Conservation (phyloP, 2,329 filamentous ascomycete species). For the Colletotrichum tanaceti region DNA sequence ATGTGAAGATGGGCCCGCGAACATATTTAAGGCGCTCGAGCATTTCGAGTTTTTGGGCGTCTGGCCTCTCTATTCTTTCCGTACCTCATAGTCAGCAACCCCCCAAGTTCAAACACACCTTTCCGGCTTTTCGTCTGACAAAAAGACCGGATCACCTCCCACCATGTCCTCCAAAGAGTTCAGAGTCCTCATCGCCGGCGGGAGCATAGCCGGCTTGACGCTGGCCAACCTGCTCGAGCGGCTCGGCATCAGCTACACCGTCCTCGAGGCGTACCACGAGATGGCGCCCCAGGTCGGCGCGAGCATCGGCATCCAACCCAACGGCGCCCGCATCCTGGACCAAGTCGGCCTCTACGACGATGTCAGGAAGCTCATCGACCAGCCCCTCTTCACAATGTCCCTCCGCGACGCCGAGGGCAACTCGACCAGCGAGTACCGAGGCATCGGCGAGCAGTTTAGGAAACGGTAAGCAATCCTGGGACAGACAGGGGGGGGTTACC, state of each 20-base stretch:
- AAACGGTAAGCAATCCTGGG: constrained; percentile 12
- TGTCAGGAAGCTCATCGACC: constrained; percentile 13
- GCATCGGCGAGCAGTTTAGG: constrained; percentile 3
- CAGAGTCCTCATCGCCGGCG: constrained; percentile 61
- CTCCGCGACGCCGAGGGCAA: constrained; percentile 4
- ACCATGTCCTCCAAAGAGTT: constrained; percentile 40
- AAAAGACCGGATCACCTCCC: background rate
- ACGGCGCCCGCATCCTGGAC: constrained; percentile 59
- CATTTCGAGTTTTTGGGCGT: background rate
- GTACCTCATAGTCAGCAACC: background rate
- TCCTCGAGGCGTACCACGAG: constrained; percentile 57
- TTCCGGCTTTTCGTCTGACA: background rate
- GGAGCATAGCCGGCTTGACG: constrained; percentile 57
- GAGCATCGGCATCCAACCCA: constrained; percentile 57
- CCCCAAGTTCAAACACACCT: background rate
- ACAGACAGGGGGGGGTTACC: too few relatives aligned
- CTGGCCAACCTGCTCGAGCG: constrained; percentile 54
- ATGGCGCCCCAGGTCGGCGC: constrained; percentile 61
- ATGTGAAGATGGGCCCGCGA: background rate
- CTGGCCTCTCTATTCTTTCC: background rate
- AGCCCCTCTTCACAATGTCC: background rate
- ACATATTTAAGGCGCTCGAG: background rate
- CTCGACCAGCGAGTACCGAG: constrained; percentile 1
- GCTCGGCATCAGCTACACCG: constrained; percentile 59
- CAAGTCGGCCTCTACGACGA: constrained; percentile 55